Conservation (phyloP, 805 yeast genomes). For the Groenewaldozyma salmanticensis region DNA sequence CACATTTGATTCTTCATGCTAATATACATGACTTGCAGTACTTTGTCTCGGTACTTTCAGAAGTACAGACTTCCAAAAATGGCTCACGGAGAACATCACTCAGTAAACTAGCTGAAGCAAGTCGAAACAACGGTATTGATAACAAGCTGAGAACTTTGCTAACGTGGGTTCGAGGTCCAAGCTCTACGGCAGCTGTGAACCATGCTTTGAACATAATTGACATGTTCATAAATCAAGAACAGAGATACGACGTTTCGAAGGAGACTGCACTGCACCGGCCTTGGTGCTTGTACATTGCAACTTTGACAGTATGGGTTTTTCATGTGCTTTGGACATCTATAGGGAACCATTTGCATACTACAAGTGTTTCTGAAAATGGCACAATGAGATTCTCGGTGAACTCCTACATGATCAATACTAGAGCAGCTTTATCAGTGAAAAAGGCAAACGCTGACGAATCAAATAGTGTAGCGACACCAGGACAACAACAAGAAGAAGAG, state of each 20-base stretch:
- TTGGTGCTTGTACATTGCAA: conserved; percentile 16
- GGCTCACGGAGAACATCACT: too few relatives aligned
- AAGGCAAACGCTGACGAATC: conserved; percentile 7
- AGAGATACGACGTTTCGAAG: conserved; percentile 14
- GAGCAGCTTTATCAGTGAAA: neutral
- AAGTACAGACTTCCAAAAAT: conserved; percentile 2
- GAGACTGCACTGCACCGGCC: conserved; percentile 20
- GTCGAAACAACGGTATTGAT: too few relatives aligned
- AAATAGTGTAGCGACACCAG: conserved; percentile 9
- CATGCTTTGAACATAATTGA: conserved; percentile 19
- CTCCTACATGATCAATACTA: neutral
- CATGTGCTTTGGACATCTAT: conserved; percentile 7
- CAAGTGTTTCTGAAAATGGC: neutral
- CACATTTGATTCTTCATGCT: conserved; percentile 16
- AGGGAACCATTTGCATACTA: neutral
- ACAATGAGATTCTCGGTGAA: neutral
- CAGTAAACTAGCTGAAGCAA: too few relatives aligned
- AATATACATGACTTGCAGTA: conserved; percentile 12
- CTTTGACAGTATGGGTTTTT: conserved; percentile 15
- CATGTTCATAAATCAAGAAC: conserved; percentile 14
- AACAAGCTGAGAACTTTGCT: neutral
- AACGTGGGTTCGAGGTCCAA: neutral
- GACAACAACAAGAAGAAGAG: conserved; percentile 1
- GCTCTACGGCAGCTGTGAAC: conserved; percentile 8
- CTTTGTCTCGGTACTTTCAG: conserved; percentile 7